Evolutionary conservation across 129 eudicot species (phyloP), one percentile per base, ranked within the genome.

Genomic region (Flaveria linearis): DNA sequence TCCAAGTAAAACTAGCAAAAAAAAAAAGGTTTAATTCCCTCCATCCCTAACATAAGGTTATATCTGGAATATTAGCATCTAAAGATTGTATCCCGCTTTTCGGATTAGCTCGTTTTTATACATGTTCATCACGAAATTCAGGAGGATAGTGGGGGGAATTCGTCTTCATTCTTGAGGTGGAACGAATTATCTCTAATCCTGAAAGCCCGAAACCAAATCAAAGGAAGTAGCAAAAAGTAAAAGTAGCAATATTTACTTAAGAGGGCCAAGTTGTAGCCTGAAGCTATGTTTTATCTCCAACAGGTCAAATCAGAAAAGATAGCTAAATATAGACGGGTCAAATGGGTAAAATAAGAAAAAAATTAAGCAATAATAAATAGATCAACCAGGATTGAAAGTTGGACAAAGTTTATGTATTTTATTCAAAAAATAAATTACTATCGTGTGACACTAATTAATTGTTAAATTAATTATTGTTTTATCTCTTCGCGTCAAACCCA

Each of bases 121-220:
- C 80, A 80, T 42, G 51, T 30, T 36, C 76, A 60, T 61, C 80
- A 66, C 71, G 50, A 72, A 74, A 67, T 25, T 84, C 84, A 90
- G 23, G 71, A 71, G 11, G 92, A 82, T 72, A 93, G 80, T 56
- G 98, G 95, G 67, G 98, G 98, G 46, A 93, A 93, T 42, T 93
- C 96, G 3, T 86, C 94, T 71, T 93, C 97, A 33, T 84, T 87
- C 91, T 93, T 81, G 16, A 93, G 87, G 84, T 73, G 89, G 69
- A 86, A 71, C 20, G 87, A 74, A 78, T 78, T 76, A 51, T 83
- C 88, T 52, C 78, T 83, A 53, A 71, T 74, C 92, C 98, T 90
- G 85, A 50, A 83, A 52, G 75, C 70, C 51, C 49, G 64, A 67
- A 57, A 41, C 1, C 70, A 45, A 8, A 13, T 13, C 69, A 4